These are phyloP conservation scores for Spiromastix sp. DNA, from an alignment of 2,329 filamentous ascomycete species.

Conservation along the genomic window DNA sequence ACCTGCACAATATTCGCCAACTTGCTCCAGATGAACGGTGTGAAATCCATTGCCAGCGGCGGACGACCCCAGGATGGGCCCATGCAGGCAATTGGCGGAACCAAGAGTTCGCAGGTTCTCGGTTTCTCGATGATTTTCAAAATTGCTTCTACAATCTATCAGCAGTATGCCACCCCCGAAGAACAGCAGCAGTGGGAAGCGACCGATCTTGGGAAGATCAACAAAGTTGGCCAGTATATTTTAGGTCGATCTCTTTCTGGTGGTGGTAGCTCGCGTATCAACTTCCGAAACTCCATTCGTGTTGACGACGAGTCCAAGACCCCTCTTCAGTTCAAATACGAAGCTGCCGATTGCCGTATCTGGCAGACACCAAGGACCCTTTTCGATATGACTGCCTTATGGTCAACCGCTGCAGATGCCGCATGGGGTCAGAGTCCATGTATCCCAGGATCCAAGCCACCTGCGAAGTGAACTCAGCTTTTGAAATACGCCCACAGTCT, in stretches of 20 bases:
- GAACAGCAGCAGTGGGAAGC: constrained; percentile 7
- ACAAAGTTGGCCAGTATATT: constrained; percentile 8
- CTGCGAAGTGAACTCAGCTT: background rate
- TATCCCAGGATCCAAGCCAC: constrained; percentile 10
- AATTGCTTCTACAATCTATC: background rate
- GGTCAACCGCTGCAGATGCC: constrained; percentile 36
- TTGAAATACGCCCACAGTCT: too few species aligned
- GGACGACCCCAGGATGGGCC: constrained; percentile 45
- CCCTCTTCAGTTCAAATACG: constrained; percentile 51
- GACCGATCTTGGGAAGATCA: constrained; percentile 10
- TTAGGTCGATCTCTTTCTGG: constrained; percentile 8
- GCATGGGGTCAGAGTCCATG: constrained; percentile 33
- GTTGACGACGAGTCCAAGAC: constrained; percentile 32
- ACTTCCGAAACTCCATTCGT: constrained; percentile 36
- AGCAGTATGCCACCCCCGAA: constrained; percentile 4
- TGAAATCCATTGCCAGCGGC: constrained; percentile 49
- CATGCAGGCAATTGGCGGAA: constrained; percentile 57
- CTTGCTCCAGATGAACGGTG: constrained; percentile 43
- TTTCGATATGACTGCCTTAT: constrained; percentile 41
- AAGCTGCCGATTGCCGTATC: constrained; percentile 51
- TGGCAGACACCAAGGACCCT: constrained; percentile 49
- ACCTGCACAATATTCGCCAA: constrained; percentile 51
- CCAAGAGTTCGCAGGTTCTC: constrained; percentile 40
- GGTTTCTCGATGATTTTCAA: constrained; percentile 18
- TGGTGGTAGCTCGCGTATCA: constrained; percentile 27